A percentile compares a stretch with the other conserved stretches of the same genome.
Conservation (phyloP, 2,329 filamentous ascomycete species). For the Alternaria gaisen region DNA sequence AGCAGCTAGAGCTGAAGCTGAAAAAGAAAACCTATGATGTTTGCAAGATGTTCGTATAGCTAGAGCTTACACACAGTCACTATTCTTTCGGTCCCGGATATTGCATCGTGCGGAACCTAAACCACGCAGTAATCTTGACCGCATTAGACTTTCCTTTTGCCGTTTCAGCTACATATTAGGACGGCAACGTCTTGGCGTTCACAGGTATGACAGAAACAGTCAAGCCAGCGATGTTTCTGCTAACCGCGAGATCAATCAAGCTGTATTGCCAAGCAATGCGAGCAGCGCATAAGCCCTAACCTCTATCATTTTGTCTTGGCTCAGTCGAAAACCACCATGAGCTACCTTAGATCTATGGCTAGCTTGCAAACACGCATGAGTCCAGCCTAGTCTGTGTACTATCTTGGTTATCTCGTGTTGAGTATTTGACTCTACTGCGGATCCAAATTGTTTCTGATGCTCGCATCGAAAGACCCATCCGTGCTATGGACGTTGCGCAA, state of each 20-base stretch:
- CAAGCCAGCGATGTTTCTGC: not conserved
- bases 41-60: not conserved
- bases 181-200: not conserved
- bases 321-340: not conserved
- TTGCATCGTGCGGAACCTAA: not conserved
- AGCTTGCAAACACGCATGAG: not conserved
- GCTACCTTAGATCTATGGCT: not conserved
- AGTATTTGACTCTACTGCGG: too few species aligned
- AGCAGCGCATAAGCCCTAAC: not conserved
- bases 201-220: not conserved
- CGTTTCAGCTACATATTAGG: not conserved
- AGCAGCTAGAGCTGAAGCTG: not conserved
- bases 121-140: not conserved
- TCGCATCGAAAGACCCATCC: not conserved
- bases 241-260: not conserved
- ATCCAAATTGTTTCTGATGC: not conserved
- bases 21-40: not conserved
- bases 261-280: not conserved
- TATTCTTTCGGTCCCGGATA: not conserved
- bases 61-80: not conserved
- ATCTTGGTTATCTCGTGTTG: too few species aligned
- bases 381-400: too few species aligned
- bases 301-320: not conserved
- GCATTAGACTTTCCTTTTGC: not conserved
- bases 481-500: slow-evolving; percentile 3